These are phyloP conservation scores for Cucumis melo DNA, from an alignment of 306 rosid species.

Conservation along the genomic window DNA sequence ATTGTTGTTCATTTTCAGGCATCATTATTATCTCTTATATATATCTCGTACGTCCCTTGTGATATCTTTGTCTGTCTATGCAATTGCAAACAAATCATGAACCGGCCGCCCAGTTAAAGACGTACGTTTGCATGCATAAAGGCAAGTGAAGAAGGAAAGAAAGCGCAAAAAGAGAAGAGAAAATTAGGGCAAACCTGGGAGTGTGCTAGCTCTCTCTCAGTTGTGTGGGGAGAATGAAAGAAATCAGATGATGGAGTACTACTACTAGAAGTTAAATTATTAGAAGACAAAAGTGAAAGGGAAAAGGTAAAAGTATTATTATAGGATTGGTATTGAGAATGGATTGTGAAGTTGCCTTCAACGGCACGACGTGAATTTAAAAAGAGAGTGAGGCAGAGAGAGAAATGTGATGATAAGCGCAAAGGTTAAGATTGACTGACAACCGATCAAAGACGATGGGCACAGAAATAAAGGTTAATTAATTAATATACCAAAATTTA, in stretches of 20 bases:
- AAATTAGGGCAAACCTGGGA: not conserved
- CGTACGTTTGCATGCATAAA: not conserved
- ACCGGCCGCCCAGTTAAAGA: not conserved
- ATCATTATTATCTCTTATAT: slow-evolving; percentile 12
- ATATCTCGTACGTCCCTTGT: too few species aligned
- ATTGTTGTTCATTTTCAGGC: slow-evolving; percentile 50
- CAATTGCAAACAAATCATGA: not conserved
- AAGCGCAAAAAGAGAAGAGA: not conserved
- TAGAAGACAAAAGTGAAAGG: slow-evolving; percentile 7
- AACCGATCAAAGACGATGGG: slow-evolving; percentile 43
- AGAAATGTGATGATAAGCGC: slow-evolving; percentile 13
- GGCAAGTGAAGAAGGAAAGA: not conserved
- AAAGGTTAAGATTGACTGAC: slow-evolving; percentile 28
- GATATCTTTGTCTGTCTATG: not conserved
- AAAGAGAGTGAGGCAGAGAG: slow-evolving; percentile 4
- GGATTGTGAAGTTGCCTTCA: slow-evolving; percentile 39
- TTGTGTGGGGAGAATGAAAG: not conserved
- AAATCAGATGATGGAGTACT: not conserved
- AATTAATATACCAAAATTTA: not conserved
- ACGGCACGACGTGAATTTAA: slow-evolving; percentile 70
- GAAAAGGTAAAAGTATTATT: slow-evolving; percentile 7
- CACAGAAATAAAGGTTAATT: slow-evolving; percentile 62
- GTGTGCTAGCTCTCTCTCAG: not conserved
- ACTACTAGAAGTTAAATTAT: too few species aligned
- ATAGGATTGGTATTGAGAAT: not conserved